Conservation (phyloP, 2,329 filamentous ascomycete genomes). For the Xylariales sp. region DNA sequence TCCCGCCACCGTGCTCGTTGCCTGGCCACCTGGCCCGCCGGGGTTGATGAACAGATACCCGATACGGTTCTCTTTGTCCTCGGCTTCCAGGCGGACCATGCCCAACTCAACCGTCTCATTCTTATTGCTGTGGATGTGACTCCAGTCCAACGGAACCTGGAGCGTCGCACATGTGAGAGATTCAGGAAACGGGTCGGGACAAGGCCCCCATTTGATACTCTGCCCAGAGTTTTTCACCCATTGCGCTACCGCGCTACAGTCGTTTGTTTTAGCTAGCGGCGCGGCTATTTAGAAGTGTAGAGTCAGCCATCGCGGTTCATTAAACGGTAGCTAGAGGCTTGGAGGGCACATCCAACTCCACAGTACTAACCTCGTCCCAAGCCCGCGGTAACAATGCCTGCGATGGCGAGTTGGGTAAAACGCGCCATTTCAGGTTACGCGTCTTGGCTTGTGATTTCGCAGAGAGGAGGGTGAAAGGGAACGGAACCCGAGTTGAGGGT, state of each 20-base stretch:
- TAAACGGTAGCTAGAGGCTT: neutral
- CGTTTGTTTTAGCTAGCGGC: constrained; percentile 2
- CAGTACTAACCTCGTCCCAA: constrained; percentile 17
- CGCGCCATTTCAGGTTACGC: constrained; percentile 21
- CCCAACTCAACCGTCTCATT: constrained; percentile 46
- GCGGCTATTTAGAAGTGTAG: constrained; percentile 16
- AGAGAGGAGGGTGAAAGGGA: neutral
- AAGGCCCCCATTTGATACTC: constrained; percentile 38
- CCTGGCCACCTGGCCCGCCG: constrained; percentile 54
- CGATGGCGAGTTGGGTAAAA: constrained; percentile 14
- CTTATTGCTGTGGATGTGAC: constrained; percentile 13
- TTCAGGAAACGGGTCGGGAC: constrained; percentile 27
- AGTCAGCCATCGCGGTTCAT: neutral
- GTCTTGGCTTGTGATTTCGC: too few relatives aligned
- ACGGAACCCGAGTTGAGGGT: neutral
- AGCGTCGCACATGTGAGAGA: constrained; percentile 46
- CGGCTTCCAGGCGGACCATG: constrained; percentile 44
- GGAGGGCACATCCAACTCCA: neutral
- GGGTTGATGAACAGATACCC: constrained; percentile 57
- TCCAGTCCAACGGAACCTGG: constrained; percentile 47
- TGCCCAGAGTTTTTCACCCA: constrained; percentile 32
- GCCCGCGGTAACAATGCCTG: constrained; percentile 24
- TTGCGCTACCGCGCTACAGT: constrained; percentile 8
- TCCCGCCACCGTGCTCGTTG: constrained; percentile 41
- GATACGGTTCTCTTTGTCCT: constrained; percentile 44